Evolutionary conservation across 2,329 filamentous ascomycete genomes (phyloP), one percentile per base, ranked within the genome.

Genomic region (Pseudomassariella vexata): DNA sequence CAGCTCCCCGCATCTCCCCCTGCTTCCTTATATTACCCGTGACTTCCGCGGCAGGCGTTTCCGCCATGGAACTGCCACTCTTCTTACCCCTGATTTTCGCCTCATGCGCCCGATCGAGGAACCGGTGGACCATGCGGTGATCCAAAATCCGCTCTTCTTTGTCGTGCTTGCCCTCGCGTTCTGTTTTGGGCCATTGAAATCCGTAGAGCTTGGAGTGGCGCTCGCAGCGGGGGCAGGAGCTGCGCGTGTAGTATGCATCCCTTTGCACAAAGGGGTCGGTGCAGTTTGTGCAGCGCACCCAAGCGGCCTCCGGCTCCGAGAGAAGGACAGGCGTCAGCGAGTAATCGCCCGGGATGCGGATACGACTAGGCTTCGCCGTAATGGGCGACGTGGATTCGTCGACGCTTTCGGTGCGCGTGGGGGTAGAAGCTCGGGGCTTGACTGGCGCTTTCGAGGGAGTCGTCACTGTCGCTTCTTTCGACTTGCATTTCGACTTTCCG

Each of bases 201-300:
- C 94, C 94, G 54, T 96, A 98, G 1, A 98, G 65, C 63, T 94
- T 96, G 11, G 85, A 94, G 53, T 98, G 92, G 1, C 92, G 77
- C 62, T 98, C 92, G 57, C 92, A 98, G 6, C 92, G 78, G 4
- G 87, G 89, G 55, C 92, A 98, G 11, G 86, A 82, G 29, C 83
- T 79, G 32, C 82, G 78, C 1, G 89, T 95, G 43, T 81, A 82
- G 55, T 94, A 95, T 0, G 86, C 87, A 42, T 96, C 84, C 24
- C 78, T 72, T 56, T 96, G 90, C 5, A 96, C 82, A 53, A 96
- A 98, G 38, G 81, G 77, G 1, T 73, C 72, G 30, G 76, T 74
- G 61, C 92, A 98, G 17, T 84, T 87, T 31, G 79, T 85, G 61
- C 92, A 98, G 41, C 87, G 77, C 26, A 94, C 85, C 90, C 89